These are phyloP conservation scores for Eremochloa ophiuroides DNA, from an alignment of 176 grass and related monocot genomes.

Conservation along the genomic window DNA sequence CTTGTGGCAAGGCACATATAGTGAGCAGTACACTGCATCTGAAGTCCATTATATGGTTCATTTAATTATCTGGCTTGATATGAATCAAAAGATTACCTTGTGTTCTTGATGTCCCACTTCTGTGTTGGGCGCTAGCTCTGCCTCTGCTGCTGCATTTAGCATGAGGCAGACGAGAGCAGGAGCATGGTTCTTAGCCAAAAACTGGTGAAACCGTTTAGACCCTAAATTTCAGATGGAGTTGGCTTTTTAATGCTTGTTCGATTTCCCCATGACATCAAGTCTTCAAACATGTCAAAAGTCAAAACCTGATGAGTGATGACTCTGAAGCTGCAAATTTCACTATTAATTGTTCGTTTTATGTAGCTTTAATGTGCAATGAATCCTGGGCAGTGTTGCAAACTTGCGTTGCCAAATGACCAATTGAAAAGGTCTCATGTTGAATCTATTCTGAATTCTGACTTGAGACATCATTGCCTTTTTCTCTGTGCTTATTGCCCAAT, in stretches of 20 bases:
- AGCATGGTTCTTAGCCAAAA: background rate
- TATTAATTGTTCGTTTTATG: background rate
- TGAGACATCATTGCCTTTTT: background rate
- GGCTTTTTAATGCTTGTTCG: background rate
- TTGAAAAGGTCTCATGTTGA: background rate
- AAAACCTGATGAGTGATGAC: background rate
- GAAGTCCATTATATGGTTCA: background rate
- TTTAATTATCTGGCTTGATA: background rate
- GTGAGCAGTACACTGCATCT: background rate
- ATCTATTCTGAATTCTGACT: background rate
- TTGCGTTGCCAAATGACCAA: background rate
- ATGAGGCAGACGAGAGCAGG: background rate
- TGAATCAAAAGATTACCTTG: background rate
- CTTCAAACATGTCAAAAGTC: background rate
- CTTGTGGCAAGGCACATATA: slow-evolving; percentile 1
- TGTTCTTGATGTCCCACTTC: background rate
- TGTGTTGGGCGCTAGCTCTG: background rate
- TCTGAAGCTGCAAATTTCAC: background rate
- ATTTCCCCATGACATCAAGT: background rate
- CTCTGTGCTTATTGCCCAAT: background rate
- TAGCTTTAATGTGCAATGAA: background rate
- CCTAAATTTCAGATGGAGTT: background rate
- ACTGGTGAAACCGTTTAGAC: background rate
- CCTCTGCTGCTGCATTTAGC: background rate
- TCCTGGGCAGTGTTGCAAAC: background rate